phyloP scores from a whole-genome alignment of 768 basidiomycete genomes.

The Cystobasidium onofrii region DNA sequence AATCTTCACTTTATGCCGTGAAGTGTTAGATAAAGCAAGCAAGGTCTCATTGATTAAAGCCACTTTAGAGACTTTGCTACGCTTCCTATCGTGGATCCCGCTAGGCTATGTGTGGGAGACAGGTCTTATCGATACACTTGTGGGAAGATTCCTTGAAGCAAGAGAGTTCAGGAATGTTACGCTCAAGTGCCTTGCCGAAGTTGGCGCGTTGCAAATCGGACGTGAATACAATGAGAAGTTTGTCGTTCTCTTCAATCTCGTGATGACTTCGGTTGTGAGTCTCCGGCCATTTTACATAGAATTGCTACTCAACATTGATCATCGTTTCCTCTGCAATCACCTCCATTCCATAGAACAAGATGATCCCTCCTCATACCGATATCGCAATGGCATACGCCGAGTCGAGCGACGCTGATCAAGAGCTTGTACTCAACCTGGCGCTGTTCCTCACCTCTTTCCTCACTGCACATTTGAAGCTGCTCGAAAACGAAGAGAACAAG shows the following conservation, averaged over 20 bases:
- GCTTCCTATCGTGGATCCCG: slow-evolving; percentile 99
- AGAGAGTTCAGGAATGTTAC: slow-evolving; percentile 96
- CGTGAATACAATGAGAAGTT: slow-evolving; percentile 98
- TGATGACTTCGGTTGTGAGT: slow-evolving; percentile 61
- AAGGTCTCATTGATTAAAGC: slow-evolving; percentile 89
- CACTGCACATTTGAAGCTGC: slow-evolving; percentile 80
- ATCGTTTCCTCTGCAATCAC: not conserved
- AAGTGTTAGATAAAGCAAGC: slow-evolving; percentile 93
- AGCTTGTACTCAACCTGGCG: slow-evolving; percentile 91
- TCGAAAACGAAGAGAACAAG: slow-evolving; percentile 81
- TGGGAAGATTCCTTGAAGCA: slow-evolving; percentile 83
- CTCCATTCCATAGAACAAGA: no score
- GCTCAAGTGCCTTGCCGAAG: slow-evolving; percentile 90
- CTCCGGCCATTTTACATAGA: slow-evolving; percentile 93
- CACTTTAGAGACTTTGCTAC: slow-evolving; percentile 84
- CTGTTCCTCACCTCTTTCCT: slow-evolving; percentile 97
- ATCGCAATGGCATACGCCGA: slow-evolving; percentile 84
- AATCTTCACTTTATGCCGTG: slow-evolving; percentile 93
- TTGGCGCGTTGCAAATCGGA: slow-evolving; percentile 85
- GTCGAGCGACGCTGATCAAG: slow-evolving; percentile 84
- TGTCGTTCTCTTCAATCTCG: slow-evolving; percentile 92
- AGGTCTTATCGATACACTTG: slow-evolving; percentile 83
- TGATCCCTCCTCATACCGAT: slow-evolving; percentile 47
- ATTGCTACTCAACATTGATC: slow-evolving; percentile 48
- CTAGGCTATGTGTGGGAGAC: slow-evolving; percentile 98